Evolutionary conservation across 2,329 filamentous ascomycete genomes (phyloP).

Genomic region (Colletotrichum sp.): DNA sequence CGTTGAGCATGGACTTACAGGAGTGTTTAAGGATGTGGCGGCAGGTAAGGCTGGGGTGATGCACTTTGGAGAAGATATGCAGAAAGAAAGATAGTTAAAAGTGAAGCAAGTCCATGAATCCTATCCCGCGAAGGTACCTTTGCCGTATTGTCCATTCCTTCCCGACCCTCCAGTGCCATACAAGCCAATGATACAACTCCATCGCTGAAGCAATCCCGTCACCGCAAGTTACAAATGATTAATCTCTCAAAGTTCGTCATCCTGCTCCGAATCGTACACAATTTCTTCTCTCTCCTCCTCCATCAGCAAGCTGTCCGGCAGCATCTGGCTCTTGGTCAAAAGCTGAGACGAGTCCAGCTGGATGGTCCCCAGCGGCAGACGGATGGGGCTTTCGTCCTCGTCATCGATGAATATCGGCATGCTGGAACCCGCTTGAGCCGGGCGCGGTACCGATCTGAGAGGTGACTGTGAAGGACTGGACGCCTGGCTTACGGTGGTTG

Average conservation of each 20-base stretch:
- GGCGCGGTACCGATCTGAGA: slow-evolving; percentile 28
- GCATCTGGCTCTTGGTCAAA: slow-evolving; percentile 55
- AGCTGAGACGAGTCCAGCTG: slow-evolving; percentile 51
- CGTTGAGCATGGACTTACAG: slow-evolving; percentile 56
- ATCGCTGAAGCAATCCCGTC: not conserved
- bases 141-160: not conserved
- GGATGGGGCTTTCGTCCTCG: slow-evolving; percentile 26
- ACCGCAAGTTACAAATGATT: not conserved
- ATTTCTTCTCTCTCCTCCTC: slow-evolving; percentile 34
- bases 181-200: not conserved
- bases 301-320: slow-evolving; percentile 51
- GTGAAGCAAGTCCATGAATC: not conserved
- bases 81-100: not conserved
- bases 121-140: not conserved
- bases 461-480: slow-evolving; percentile 36
- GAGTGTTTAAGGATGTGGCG: slow-evolving; percentile 61
- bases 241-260: slow-evolving; percentile 1
- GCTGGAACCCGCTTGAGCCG: slow-evolving; percentile 25
- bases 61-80: not conserved
- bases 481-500: slow-evolving; percentile 40
- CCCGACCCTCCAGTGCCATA: not conserved
- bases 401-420: slow-evolving; percentile 22
- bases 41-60: slow-evolving; percentile 54
- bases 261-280: slow-evolving; percentile 21
- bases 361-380: slow-evolving; percentile 19